A percentile compares a stretch with the other conserved stretches of the same genome.
Conservation (phyloP, 768 basidiomycete species). For the Kwoniella mangroviensis region DNA sequence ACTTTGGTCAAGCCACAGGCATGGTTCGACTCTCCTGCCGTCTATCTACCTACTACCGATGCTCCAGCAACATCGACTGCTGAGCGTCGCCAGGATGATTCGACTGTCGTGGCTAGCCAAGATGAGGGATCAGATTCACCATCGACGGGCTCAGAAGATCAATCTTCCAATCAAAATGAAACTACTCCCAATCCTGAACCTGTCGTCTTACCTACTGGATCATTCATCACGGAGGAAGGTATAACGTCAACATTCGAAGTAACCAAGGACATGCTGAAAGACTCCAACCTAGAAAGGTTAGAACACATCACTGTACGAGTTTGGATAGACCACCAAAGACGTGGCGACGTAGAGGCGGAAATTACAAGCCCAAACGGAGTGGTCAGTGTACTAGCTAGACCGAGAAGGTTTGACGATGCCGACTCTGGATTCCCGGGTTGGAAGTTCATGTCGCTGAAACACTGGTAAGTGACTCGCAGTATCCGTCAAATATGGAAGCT, state of each 20-base stretch:
- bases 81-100: conserved; percentile 22
- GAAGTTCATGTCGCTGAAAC: conserved; percentile 98
- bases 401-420: conserved; percentile 69
- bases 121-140: neutral
- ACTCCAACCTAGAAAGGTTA: conserved; percentile 80
- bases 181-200: conserved; percentile 40
- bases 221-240: conserved; percentile 68
- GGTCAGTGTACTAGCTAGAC: conserved; percentile 78
- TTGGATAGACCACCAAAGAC: conserved; percentile 82
- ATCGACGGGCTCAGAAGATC: neutral
- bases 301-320: conserved; percentile 93
- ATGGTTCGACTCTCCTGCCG: conserved; percentile 77
- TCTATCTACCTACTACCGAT: conserved; percentile 57
- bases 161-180: conserved; percentile 15
- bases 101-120: neutral
- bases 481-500: too few relatives aligned
- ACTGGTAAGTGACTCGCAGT: conserved; percentile 77
- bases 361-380: conserved; percentile 82
- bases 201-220: conserved; percentile 65
- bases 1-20: conserved; percentile 88
- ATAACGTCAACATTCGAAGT: conserved; percentile 69
- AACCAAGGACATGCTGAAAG: conserved; percentile 68
- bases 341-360: conserved; percentile 94
- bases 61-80: conserved; percentile 16
- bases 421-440: conserved; percentile 82